A percentile compares a stretch with the other conserved stretches of the same genome.
Evolutionary conservation across 495 filamentous ascomycete genomes (phyloP).

Genomic region (Daldinia childiae): DNA sequence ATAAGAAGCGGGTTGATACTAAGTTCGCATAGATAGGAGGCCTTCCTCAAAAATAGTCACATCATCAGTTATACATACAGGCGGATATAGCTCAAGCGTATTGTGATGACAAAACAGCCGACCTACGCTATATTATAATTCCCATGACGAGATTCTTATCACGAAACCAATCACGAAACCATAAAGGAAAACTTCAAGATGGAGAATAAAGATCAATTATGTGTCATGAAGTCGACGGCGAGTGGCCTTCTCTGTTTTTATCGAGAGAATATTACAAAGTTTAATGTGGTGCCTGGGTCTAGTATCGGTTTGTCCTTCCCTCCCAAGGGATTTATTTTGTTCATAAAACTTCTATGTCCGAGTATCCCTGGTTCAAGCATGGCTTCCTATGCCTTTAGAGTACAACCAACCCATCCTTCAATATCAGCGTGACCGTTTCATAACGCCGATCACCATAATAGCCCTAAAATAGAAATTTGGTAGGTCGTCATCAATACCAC

Average conservation of each 20-base stretch:
- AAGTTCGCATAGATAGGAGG: background rate
- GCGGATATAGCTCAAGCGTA: no score
- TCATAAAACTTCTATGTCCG: constrained; percentile 33
- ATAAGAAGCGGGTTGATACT: background rate
- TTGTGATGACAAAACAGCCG: no score
- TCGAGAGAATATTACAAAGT: constrained; percentile 35
- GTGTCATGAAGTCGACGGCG: constrained; percentile 35
- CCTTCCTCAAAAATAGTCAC: background rate
- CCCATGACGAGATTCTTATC: background rate
- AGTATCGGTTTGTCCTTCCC: constrained; percentile 23
- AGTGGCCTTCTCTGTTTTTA: constrained; percentile 24
- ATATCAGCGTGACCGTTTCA: constrained; percentile 21
- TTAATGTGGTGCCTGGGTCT: constrained; percentile 21
- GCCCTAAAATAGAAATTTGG: constrained; percentile 7
- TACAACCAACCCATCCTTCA: constrained; percentile 17
- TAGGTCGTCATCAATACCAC: background rate
- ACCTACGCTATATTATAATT: background rate
- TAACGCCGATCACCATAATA: constrained; percentile 34
- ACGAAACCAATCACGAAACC: background rate
- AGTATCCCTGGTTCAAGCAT: constrained; percentile 16
- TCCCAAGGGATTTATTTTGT: constrained; percentile 25
- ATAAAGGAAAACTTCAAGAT: no score
- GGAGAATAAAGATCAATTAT: constrained; percentile 20
- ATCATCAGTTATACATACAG: background rate
- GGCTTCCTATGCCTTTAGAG: constrained; percentile 16